A percentile compares a stretch with the other conserved stretches of the same genome.
Evolutionary conservation across 164 flowering plant species (phyloP).

Genomic region (Malania oleifera): DNA sequence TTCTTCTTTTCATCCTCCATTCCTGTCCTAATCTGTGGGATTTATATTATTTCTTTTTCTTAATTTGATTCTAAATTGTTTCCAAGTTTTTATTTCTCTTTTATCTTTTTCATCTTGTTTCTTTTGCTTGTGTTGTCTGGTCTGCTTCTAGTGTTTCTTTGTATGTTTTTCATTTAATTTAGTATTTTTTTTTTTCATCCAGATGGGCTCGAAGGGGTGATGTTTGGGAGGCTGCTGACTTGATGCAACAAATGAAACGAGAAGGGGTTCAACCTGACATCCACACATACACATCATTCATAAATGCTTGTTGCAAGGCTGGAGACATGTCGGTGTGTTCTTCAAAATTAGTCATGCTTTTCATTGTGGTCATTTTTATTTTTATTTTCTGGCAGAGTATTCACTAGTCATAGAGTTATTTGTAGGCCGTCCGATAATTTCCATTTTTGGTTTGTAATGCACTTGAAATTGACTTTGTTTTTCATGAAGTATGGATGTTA

Average conservation of each 20-base stretch:
- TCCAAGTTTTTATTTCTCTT: too few species aligned
- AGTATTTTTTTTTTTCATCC: conserved; percentile 11
- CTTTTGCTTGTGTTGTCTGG: background rate
- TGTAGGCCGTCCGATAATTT: too few species aligned
- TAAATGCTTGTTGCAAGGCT: conserved; percentile 95
- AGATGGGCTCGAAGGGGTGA: conserved; percentile 99
- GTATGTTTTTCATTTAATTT: background rate
- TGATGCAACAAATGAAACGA: conserved; percentile 91
- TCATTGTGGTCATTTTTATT: too few species aligned
- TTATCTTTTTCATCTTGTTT: background rate
- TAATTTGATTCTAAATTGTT: background rate
- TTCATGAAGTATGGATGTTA: too few species aligned
- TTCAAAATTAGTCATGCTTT: background rate
- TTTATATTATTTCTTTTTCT: too few species aligned
- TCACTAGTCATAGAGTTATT: too few species aligned
- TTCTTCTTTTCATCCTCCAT: too few species aligned
- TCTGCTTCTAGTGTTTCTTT: background rate
- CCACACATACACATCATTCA: conserved; percentile 88
- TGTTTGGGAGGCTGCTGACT: conserved; percentile 97
- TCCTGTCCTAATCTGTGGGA: too few species aligned
- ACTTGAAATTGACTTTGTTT: too few species aligned
- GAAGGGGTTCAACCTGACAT: conserved; percentile 87
- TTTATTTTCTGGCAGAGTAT: too few species aligned
- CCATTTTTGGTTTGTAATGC: too few species aligned
- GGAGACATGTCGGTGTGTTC: conserved; percentile 86